Evolutionary conservation across 2,329 filamentous ascomycete genomes (phyloP), one percentile per base, ranked within the genome.

Genomic region (Alternaria viburni): DNA sequence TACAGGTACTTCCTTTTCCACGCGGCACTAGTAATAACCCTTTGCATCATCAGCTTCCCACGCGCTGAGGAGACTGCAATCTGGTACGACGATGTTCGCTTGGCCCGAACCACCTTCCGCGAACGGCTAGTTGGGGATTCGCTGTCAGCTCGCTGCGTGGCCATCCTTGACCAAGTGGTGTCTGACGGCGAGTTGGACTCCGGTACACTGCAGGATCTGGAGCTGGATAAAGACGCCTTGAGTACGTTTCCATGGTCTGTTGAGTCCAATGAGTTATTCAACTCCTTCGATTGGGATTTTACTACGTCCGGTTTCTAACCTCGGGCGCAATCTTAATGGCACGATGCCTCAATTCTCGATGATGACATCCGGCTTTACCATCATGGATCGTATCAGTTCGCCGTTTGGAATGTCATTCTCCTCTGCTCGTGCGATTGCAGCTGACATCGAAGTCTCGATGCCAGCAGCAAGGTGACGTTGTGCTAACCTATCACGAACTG

Each of bases 331-430:
- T n/a, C 10, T 21, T 10, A n/a, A 25, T 32, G 30, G 19, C 32
- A 47, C 6, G 11, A 52, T 11, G 4, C 36, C 12, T 71, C 57
- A 70, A 51, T 71, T 73, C 21, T 62, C 43, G 6, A 74, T 69
- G 8, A 62, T 59, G 12, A 72, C 64, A 54, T 72, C 67, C 6
- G 70, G 69, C 21, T 66, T 51, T 21, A 70, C 68, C 26, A 72
- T 52, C 47, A 70, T 45, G 13, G 66, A 68, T 17, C 70, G 63
- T 65, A 74, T 74, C 54, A 69, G 36, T 44, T 68, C 67, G 15
- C 71, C 71, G 43, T 74, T 74, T 3, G 70, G 70, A 30, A 74
- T 71, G 23, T 74, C 71, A 13, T 74, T 74, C 25, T 69, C 69
- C 54, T 74, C 67, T 13, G 71, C 71, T 61, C 71, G 59, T 23